phyloP scores from a whole-genome alignment of 257 asterid species.

The Lithospermum erythrorhizon region DNA sequence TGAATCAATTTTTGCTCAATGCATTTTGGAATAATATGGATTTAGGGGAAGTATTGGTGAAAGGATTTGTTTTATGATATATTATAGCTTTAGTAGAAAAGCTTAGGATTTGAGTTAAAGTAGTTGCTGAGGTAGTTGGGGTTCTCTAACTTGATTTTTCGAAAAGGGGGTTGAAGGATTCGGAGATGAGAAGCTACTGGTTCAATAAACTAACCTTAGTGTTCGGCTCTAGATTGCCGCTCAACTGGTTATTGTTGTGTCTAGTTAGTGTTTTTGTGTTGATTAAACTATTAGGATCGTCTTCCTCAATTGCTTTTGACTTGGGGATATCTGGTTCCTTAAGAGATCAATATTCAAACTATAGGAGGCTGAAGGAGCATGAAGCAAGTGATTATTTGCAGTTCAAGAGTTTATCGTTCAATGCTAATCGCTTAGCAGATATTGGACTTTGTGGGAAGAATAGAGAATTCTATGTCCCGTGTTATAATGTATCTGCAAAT shows the following conservation, averaged over 20 bases:
- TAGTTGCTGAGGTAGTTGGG: conserved; percentile 24
- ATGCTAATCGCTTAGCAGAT: conserved; percentile 40
- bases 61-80: conserved; percentile 38
- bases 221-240: conserved; percentile 71
- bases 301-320: conserved; percentile 44
- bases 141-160: conserved; percentile 6
- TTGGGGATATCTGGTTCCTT: conserved; percentile 33
- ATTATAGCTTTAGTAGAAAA: conserved; percentile 21
- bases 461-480: conserved; percentile 78
- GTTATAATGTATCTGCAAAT: conserved; percentile 83
- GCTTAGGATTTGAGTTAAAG: conserved; percentile 30
- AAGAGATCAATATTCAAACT: conserved; percentile 40
- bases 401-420: conserved; percentile 38
- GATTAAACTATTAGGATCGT: conserved; percentile 55
- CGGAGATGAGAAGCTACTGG: conserved; percentile 94
- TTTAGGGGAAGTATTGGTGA: conserved; percentile 25
- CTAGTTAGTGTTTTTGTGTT: conserved; percentile 48
- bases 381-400: conserved; percentile 67
- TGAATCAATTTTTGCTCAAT: conserved; percentile 9
- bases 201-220: conserved; percentile 39
- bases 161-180: conserved; percentile 22
- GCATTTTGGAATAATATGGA: conserved; percentile 34
- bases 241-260: conserved; percentile 66
- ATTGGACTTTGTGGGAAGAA: conserved; percentile 81
- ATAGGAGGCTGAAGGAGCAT: conserved; percentile 69